Base-by-base conservation (phyloP, 345 rosid species). In the Pistacia atlantica region DNA sequence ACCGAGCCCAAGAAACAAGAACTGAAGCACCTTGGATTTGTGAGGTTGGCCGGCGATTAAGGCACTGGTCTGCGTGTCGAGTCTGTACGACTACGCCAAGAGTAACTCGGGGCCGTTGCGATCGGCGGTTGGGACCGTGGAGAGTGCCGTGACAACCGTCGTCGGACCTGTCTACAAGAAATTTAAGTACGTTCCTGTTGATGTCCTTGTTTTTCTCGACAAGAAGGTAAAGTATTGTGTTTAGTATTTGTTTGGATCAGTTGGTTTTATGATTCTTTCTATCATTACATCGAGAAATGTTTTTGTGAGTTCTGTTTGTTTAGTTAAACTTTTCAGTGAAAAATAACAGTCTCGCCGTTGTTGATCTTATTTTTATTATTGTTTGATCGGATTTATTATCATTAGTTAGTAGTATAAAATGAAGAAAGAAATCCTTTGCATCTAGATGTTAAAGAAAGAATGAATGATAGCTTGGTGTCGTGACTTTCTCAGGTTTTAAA, bases 51-150 rank as follows among this genome's bases (percentile, higher is more conserved):
- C 2, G 88, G 88, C 96, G 84, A 86, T 93, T 67, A 84, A 83
- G 2, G 33, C 83, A 17, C 77, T 95, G 63, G 81, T 87, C 10
- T 73, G 78, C 75, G 84, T 90, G 17, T 87, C 90, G 35, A 83
- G 51, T 58, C 86, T 95, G 55, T 95, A 93, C 85, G 84, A 84
- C 8, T 87, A 83, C 84, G 97, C 94, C 2, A 95, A 93, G 78
- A 84, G 81, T 68, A 93, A 87, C 87, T 90, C 94, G 12, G 99
- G 98, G 22, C 91, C 96, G 11, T 80, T 95, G 60, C 86, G 89
- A 75, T 82, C 98, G 45, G 76, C 98, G 1, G 91, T 93, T 4
- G 88, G 81, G 2, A 88, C 86, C 11, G 96, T 92, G 0, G 99
- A 93, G 80, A 84, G 86, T 0, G 87, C 92, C 16, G 96, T 93